Conservation (phyloP, 257 asterid genomes). For the Forsythia viridissima region DNA sequence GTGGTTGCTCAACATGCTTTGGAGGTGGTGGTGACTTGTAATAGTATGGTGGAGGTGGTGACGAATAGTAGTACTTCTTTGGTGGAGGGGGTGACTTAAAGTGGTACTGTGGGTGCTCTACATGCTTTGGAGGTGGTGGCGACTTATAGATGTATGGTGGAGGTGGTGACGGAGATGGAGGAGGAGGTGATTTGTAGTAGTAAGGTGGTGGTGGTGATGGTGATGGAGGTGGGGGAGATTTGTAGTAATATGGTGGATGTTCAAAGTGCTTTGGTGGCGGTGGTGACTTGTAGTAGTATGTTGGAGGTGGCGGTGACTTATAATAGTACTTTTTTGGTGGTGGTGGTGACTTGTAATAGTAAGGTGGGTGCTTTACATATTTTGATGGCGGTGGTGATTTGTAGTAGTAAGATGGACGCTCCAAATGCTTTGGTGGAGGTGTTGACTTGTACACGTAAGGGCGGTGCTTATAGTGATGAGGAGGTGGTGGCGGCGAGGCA, state of each 20-base stretch:
- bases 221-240: too few species aligned
- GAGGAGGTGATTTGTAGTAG: not conserved
- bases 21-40: not conserved
- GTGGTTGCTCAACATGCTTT: not conserved
- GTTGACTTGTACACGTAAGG: not conserved
- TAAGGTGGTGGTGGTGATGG: not conserved
- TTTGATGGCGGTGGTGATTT: not conserved
- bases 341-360: not conserved
- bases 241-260: too few species aligned
- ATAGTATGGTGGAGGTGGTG: not conserved
- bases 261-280: too few species aligned
- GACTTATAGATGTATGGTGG: too few species aligned
- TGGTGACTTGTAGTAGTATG: not conserved
- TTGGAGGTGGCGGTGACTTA: too few species aligned
- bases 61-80: not conserved
- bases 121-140: not conserved
- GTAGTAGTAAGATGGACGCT: not conserved
- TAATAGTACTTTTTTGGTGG: not conserved
- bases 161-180: too few species aligned
- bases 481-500: not conserved
- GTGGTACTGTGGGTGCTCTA: not conserved
- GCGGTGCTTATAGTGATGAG: not conserved
- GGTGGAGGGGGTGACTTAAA: conserved; percentile 1
- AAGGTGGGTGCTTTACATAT: not conserved
- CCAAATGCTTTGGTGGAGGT: not conserved